Base-by-base conservation (phyloP, 192 early-diverging fungal genomes). In the Thoreauomyces humboldtii region DNA sequence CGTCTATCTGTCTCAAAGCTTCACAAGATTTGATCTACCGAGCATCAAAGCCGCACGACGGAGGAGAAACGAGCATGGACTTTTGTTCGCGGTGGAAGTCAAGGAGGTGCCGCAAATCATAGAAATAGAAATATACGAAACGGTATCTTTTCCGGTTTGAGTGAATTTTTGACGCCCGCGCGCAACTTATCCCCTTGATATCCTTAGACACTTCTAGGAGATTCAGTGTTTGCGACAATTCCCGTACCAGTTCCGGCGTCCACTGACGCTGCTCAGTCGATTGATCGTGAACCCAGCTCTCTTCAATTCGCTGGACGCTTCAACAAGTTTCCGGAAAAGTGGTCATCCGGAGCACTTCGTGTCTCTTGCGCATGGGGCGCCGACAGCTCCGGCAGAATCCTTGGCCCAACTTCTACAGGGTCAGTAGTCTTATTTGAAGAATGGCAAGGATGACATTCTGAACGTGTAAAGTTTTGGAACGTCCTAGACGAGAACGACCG, bases 41-140 rank as follows among this genome's bases (percentile, higher is more conserved):
- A n/a, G n/a, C n/a, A n/a, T n/a, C n/a, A n/a, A n/a, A n/a, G n/a
- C n/a, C n/a, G n/a, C n/a, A n/a, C n/a, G n/a, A n/a, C n/a, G n/a
- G n/a, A n/a, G n/a, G n/a, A n/a, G n/a, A n/a, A n/a, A n/a, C n/a
- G n/a, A 41, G 38, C 38, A 41, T 41, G 11, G 38, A 12, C n/a
- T 22, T 52, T 15, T 14, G 14, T 52, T 52, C 27, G 50, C 25
- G 7, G 50, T 78, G 15, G 25, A 65, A 57, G 72, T 83, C 1
- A 61, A 31, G 7, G 81, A 83, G 41, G 52, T 71, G 2, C 81
- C 81, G 3, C 60, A 71, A 36, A 72, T 45, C 22, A 72, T 83
- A 34, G 37, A 62, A 32, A 58, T 72, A 19, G 74, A 75, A 45
- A 54, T 83, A n/a, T 76, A 69, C 33, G 79, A 83, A 66, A 59